These are phyloP conservation scores for Epicoccum nigrum DNA, from an alignment of 2,329 filamentous ascomycete genomes.

Conservation along the genomic window DNA sequence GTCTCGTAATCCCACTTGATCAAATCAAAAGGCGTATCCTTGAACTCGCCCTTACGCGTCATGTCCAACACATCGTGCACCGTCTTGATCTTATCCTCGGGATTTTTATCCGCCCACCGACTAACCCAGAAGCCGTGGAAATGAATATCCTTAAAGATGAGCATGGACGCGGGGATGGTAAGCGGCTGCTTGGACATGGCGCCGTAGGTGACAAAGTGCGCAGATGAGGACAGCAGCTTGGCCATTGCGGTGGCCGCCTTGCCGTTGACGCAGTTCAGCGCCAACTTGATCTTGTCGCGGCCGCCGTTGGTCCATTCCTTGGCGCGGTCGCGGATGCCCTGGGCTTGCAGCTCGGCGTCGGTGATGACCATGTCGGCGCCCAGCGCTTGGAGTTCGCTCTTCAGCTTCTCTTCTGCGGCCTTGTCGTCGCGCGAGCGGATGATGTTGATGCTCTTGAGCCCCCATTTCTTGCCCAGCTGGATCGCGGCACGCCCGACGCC, in stretches of 20 bases:
- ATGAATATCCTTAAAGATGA: slow-evolving; percentile 91
- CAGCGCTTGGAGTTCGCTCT: slow-evolving; percentile 64
- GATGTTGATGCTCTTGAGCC: slow-evolving; percentile 87
- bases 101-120: slow-evolving; percentile 80
- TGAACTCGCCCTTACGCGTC: slow-evolving; percentile 77
- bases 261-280: slow-evolving; percentile 92
- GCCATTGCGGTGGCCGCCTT: slow-evolving; percentile 80
- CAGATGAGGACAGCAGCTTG: slow-evolving; percentile 69
- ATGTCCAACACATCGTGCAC: slow-evolving; percentile 84
- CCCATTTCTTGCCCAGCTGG: slow-evolving; percentile 85
- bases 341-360: slow-evolving; percentile 64
- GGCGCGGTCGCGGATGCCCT: slow-evolving; percentile 67
- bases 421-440: slow-evolving; percentile 77
- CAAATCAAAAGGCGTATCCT: slow-evolving; percentile 80
- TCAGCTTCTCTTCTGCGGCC: slow-evolving; percentile 69
- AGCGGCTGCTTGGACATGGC: slow-evolving; percentile 93
- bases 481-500: slow-evolving; percentile 92
- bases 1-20: slow-evolving; percentile 85
- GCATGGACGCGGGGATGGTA: slow-evolving; percentile 75
- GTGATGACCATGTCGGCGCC: slow-evolving; percentile 69
- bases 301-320: slow-evolving; percentile 73
- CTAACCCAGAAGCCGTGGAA: slow-evolving; percentile 97
- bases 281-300: slow-evolving; percentile 74
- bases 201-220: slow-evolving; percentile 88
- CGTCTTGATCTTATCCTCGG: slow-evolving; percentile 75